Evolutionary conservation across 345 rosid species (phyloP).

Genomic region (Boechera stricta): DNA sequence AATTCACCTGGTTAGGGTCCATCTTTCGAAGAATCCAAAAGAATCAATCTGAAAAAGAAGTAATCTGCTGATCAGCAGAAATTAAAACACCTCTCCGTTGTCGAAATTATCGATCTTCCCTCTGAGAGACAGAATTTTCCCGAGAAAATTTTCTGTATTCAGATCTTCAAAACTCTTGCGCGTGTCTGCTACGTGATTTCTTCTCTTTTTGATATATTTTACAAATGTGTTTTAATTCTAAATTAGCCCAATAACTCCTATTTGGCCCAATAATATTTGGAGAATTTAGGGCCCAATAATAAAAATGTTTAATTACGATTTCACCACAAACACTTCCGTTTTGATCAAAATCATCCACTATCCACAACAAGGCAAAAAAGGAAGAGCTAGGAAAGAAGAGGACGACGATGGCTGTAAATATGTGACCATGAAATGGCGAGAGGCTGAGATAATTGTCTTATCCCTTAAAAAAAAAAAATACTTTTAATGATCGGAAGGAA

Average conservation of each 20-base stretch:
- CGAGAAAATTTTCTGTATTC: constrained; percentile 31
- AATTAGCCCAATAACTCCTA: background rate
- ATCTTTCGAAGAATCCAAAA: constrained; percentile 33
- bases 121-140: constrained; percentile 33
- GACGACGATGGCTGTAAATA: constrained; percentile 45
- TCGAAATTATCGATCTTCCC: constrained; percentile 8
- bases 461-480: constrained; percentile 28
- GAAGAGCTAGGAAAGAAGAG: constrained; percentile 38
- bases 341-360: constrained; percentile 26
- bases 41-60: constrained; percentile 24
- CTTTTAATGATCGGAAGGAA: constrained; percentile 39
- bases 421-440: constrained; percentile 47
- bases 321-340: background rate
- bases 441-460: constrained; percentile 48
- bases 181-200: constrained; percentile 36
- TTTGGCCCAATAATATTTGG: constrained; percentile 10
- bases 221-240: constrained; percentile 4
- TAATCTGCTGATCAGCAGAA: constrained; percentile 30
- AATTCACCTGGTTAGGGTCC: constrained; percentile 47
- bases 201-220: constrained; percentile 13
- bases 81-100: constrained; percentile 16
- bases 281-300: background rate
- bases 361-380: constrained; percentile 27
- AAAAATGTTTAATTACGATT: background rate
- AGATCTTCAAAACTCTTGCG: constrained; percentile 45